Conservation (phyloP, 257 asterid species). For the Nicotiana undulata region DNA sequence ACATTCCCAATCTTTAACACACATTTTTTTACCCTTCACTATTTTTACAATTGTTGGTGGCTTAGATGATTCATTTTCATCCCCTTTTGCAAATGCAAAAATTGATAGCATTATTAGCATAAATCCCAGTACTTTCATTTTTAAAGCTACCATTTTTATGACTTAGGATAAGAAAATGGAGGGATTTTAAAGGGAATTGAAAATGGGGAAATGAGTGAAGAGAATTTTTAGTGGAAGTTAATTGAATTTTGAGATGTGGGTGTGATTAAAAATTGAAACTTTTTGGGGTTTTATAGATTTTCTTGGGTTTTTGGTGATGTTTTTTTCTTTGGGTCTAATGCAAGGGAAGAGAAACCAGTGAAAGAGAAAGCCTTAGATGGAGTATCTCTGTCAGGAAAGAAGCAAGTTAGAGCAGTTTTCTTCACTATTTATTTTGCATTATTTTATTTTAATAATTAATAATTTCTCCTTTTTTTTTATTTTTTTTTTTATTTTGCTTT, state of each 20-base stretch:
- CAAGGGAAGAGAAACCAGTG: conserved; percentile 4
- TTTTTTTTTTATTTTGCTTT: no score
- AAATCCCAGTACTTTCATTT: conserved; percentile 18
- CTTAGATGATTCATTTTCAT: conserved; percentile 23
- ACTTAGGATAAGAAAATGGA: background rate
- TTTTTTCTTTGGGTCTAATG: conserved; percentile 28
- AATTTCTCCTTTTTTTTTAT: no score
- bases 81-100: conserved; percentile 3
- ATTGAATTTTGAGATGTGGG: conserved; percentile 4
- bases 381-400: conserved; percentile 16
- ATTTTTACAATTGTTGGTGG: conserved; percentile 40
- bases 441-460: no score
- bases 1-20: conserved; percentile 81
- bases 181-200: background rate
- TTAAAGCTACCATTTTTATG: conserved; percentile 13
- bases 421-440: no score
- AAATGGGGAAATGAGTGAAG: background rate
- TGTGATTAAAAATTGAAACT: background rate
- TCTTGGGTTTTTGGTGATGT: background rate
- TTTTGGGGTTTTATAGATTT: background rate
- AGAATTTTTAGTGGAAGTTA: background rate
- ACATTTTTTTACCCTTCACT: conserved; percentile 54
- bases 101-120: conserved; percentile 16
- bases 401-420: background rate
- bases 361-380: conserved; percentile 12